These are phyloP conservation scores for Lentinula detonsa DNA, from an alignment of 768 basidiomycete genomes.

Conservation along the genomic window DNA sequence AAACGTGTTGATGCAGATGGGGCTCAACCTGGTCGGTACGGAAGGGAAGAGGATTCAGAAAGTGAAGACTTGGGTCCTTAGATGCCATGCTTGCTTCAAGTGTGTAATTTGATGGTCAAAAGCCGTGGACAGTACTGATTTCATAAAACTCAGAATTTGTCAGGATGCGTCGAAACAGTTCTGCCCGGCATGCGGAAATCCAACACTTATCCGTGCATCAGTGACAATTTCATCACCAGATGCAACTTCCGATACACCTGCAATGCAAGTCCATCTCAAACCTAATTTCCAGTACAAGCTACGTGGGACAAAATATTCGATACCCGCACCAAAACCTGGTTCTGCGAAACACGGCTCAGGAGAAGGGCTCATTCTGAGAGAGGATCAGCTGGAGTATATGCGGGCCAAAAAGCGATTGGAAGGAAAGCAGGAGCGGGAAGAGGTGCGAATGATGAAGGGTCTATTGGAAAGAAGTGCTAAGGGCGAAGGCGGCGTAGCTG, in stretches of 20 bases:
- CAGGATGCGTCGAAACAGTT: slow-evolving; percentile 94
- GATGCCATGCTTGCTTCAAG: slow-evolving; percentile 99
- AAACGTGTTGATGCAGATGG: slow-evolving; percentile 94
- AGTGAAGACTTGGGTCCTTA: slow-evolving; percentile 91
- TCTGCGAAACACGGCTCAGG: slow-evolving; percentile 79
- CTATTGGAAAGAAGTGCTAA: slow-evolving; percentile 42
- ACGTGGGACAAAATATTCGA: slow-evolving; percentile 88
- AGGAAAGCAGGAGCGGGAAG: slow-evolving; percentile 70
- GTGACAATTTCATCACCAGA: slow-evolving; percentile 74
- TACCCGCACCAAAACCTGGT: slow-evolving; percentile 87
- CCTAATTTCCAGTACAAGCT: slow-evolving; percentile 91
- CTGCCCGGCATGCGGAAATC: slow-evolving; percentile 95
- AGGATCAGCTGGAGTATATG: slow-evolving; percentile 88
- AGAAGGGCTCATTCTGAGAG: slow-evolving; percentile 81
- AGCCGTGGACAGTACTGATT: background rate
- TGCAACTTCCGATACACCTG: slow-evolving; percentile 54
- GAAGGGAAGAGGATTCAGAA: slow-evolving; percentile 88
- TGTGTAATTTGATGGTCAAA: slow-evolving; percentile 35
- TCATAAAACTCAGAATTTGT: slow-evolving; percentile 60
- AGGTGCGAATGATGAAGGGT: slow-evolving; percentile 65
- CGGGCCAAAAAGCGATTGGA: slow-evolving; percentile 77
- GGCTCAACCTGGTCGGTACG: slow-evolving; percentile 79
- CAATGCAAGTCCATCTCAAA: slow-evolving; percentile 88
- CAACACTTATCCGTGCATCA: slow-evolving; percentile 84
- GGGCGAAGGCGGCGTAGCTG: slow-evolving; percentile 41